These are phyloP conservation scores for Firmiana major DNA, from an alignment of 345 rosid genomes.

Conservation along the genomic window DNA sequence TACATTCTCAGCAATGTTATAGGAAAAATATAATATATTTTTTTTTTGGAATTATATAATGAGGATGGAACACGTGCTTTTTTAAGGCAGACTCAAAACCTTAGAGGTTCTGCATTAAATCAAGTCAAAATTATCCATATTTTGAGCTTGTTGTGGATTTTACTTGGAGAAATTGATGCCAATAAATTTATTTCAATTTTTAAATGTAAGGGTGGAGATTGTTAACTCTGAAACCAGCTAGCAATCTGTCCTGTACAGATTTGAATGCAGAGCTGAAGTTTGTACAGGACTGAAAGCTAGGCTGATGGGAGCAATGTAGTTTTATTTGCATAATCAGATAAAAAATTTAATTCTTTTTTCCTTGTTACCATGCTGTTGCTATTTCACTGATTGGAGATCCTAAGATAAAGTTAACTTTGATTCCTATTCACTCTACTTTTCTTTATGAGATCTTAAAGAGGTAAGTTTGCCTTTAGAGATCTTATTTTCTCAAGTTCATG, in stretches of 20 bases:
- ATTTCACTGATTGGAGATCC: slow-evolving; percentile 94
- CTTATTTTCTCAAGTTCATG: no score
- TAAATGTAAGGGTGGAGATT: no score
- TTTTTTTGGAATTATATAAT: no score
- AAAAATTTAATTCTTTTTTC: neutral
- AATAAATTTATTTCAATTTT: no score
- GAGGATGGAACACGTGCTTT: slow-evolving; percentile 86
- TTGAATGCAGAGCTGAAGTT: no score
- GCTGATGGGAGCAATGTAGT: neutral
- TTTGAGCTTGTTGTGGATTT: no score
- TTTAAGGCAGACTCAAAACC: slow-evolving; percentile 97
- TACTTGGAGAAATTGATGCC: no score
- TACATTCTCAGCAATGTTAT: no score
- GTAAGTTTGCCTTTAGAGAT: no score
- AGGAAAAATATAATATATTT: no score
- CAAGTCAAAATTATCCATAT: slow-evolving; percentile 22
- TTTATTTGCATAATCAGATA: neutral
- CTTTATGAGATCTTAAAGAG: neutral
- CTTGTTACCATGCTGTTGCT: slow-evolving; percentile 8
- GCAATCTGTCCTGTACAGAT: no score
- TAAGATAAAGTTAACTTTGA: slow-evolving; percentile 40
- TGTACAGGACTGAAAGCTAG: neutral
- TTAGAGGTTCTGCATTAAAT: slow-evolving; percentile 61
- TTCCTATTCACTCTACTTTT: neutral
- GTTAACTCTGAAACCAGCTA: no score